Conservation (phyloP, 805 yeast genomes). For the Schizosaccharomyces cryophilus region DNA sequence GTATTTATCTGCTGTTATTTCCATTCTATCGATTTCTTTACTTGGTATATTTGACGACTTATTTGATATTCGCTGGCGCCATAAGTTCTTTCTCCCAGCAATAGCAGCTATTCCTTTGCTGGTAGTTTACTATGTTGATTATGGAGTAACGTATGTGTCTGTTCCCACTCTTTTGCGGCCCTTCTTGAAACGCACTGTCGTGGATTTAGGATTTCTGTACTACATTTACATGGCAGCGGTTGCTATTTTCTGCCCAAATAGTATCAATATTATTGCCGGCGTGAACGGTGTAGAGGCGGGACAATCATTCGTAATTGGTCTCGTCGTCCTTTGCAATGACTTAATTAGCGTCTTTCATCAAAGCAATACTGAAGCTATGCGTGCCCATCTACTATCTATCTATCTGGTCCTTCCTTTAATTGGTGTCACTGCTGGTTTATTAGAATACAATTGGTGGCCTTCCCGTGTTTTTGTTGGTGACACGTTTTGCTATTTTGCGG, state of each 20-base stretch:
- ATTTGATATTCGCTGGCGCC: conserved; percentile 92
- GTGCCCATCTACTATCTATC: conserved; percentile 61
- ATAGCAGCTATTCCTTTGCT: conserved; percentile 78
- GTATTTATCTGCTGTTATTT: conserved; percentile 60
- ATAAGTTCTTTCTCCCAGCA: conserved; percentile 86
- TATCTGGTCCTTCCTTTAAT: conserved; percentile 63
- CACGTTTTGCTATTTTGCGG: conserved; percentile 91
- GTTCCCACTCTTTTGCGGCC: conserved; percentile 44
- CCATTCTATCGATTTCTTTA: conserved; percentile 59
- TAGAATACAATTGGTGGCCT: conserved; percentile 71
- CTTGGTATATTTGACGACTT: conserved; percentile 83
- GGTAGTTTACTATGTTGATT: conserved; percentile 78
- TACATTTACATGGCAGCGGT: conserved; percentile 77
- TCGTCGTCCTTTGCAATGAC: conserved; percentile 55
- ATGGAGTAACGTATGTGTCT: conserved; percentile 69
- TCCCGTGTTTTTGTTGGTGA: conserved; percentile 91
- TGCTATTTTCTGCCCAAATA: conserved; percentile 84
- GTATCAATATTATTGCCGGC: conserved; percentile 89
- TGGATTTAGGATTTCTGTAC: conserved; percentile 21
- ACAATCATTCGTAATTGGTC: conserved; percentile 58
- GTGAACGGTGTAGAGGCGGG: conserved; percentile 93
- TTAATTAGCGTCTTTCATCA: conserved; percentile 23
- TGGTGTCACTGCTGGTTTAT: conserved; percentile 57
- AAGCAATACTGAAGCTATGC: conserved; percentile 30
- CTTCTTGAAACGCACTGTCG: conserved; percentile 11